Percentiles rank a stretch among this genome's conserved stretches.
Conservation (phyloP, 2,329 filamentous ascomycete genomes). For the Colletotrichum salicis region DNA sequence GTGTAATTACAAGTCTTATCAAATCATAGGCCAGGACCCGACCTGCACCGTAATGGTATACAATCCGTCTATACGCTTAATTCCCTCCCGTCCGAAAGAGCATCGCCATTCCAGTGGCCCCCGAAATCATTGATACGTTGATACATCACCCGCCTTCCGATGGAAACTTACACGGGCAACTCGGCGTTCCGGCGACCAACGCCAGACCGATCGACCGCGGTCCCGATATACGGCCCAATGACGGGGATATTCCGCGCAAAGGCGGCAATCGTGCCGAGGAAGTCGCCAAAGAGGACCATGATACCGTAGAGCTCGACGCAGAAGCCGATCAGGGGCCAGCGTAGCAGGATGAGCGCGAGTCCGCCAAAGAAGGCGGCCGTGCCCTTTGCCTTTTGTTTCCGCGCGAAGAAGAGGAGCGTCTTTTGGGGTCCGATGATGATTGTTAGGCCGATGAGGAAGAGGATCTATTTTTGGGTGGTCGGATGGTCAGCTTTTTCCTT, state of each 20-base stretch:
- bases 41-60: slow-evolving; percentile 37
- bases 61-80: slow-evolving; percentile 21
- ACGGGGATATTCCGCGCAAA: slow-evolving; percentile 88
- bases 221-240: slow-evolving; percentile 85
- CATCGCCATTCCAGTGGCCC: slow-evolving; percentile 27
- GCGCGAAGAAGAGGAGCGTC: slow-evolving; percentile 92
- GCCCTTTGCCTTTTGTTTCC: slow-evolving; percentile 90
- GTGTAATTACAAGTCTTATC: slow-evolving; percentile 17
- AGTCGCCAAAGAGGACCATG: slow-evolving; percentile 93
- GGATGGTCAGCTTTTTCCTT: slow-evolving; percentile 8
- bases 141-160: slow-evolving; percentile 38
- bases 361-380: slow-evolving; percentile 88
- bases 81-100: not conserved
- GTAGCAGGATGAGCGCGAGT: slow-evolving; percentile 84
- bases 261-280: slow-evolving; percentile 89
- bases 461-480: slow-evolving; percentile 70
- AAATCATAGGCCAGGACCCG: not conserved
- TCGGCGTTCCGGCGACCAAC: slow-evolving; percentile 79
- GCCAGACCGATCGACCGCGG: slow-evolving; percentile 76
- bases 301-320: slow-evolving; percentile 92
- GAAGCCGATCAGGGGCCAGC: slow-evolving; percentile 94
- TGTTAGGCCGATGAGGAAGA: slow-evolving; percentile 96
- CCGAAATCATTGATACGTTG: not conserved
- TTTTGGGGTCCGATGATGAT: slow-evolving; percentile 95
- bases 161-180: slow-evolving; percentile 71